Evolutionary conservation across 1,284 basidiomycete species (phyloP), one percentile per base, ranked within the genome.

Genomic region (Tilletia horrida): DNA sequence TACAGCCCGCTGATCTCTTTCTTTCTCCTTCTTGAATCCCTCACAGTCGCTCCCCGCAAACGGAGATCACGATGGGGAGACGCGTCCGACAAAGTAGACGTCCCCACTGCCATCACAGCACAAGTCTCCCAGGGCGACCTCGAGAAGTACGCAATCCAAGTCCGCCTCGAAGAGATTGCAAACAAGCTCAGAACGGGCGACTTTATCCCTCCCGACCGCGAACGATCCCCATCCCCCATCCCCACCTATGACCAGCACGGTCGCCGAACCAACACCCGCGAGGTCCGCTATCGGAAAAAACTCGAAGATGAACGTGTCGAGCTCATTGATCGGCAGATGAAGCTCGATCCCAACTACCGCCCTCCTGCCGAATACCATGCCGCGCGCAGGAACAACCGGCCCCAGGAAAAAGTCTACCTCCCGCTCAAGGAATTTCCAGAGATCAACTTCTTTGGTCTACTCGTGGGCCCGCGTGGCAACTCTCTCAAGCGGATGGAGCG

Each of bases 401-500:
- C 80, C 11, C 72, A 69, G 25, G 96, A 99, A 70, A 98, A 98
- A 84, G 95, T 99, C 68, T 99, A 97, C 82, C 94, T 99, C 71
- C 96, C 96, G 31, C 93, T 97, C 79, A 97, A 98, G 82, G 96
- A 98, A 84, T 99, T 98, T 80, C 96, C 96, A 3, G 95, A 98
- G 84, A 98, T 99, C 86, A 99, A 99, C 83, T 99, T 98, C 84
- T 98, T 99, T 78, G 96, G 96, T 77, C 86, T 99, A 69, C 88
- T 99, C 69, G 95, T 99, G 71, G 96, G 96, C 48, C 96, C 96
- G 77, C 90, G 96, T 78, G 96, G 96, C 62, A 98, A 99, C 83
- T 95, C 93, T 84, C 85, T 98, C 85, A 99, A 99, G 86, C 94
- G 92, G 83, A 99, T 99, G 96, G 96, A 99, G 84, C 86, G 91